These are phyloP conservation scores for Austropuccinia psidii DNA, from an alignment of 1,284 basidiomycete species.

Conservation along the genomic window DNA sequence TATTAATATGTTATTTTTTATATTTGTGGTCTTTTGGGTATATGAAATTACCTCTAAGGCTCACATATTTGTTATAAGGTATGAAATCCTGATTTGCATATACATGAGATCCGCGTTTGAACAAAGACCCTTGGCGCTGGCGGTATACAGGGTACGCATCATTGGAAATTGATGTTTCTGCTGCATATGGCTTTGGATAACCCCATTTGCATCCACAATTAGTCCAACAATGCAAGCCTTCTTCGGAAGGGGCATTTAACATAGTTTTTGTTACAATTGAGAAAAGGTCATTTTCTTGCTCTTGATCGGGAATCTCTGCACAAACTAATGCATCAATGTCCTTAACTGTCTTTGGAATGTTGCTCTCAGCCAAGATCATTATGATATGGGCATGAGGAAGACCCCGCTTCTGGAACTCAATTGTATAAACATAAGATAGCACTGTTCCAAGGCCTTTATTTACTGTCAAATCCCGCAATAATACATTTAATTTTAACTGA, in stretches of 20 bases:
- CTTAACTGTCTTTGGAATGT: neutral
- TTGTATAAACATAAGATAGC: conserved; percentile 37
- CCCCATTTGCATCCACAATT: neutral
- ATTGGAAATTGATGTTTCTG: neutral
- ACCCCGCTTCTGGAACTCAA: conserved; percentile 39
- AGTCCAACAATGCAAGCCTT: neutral
- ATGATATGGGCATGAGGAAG: neutral
- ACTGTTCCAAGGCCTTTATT: neutral
- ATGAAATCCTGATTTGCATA: neutral
- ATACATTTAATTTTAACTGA: neutral
- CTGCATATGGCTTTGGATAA: neutral
- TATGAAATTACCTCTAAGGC: too few species aligned
- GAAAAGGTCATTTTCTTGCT: neutral
- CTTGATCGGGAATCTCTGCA: neutral
- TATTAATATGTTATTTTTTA: too few species aligned
- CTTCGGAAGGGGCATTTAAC: neutral
- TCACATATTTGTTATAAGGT: conserved; percentile 10
- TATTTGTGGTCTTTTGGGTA: too few species aligned
- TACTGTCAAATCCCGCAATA: neutral
- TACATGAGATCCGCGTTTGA: neutral
- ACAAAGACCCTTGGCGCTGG: neutral
- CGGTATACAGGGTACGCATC: neutral
- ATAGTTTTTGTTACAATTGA: neutral
- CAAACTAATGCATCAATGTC: neutral
- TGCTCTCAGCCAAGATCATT: neutral